These are phyloP conservation scores for Verticillium isaacii DNA, from an alignment of 2,329 filamentous ascomycete species.

Conservation along the genomic window DNA sequence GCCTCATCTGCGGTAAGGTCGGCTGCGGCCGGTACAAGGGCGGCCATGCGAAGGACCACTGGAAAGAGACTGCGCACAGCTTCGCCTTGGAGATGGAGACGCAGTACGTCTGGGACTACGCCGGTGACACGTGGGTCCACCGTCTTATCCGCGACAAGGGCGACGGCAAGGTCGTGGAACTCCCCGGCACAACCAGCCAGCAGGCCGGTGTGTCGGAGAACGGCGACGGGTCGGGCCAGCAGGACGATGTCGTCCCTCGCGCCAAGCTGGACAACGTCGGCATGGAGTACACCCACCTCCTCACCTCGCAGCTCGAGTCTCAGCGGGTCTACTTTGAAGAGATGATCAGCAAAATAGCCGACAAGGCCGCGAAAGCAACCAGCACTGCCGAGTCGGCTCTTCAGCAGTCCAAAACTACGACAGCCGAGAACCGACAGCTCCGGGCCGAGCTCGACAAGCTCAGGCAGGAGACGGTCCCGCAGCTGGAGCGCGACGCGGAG, in stretches of 20 bases:
- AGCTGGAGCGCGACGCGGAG: constrained; percentile 67
- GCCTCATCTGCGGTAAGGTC: constrained; percentile 85
- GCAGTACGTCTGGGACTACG: constrained; percentile 97
- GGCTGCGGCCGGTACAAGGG: constrained; percentile 93
- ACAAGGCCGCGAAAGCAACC: constrained; percentile 77
- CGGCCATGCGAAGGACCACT: constrained; percentile 90
- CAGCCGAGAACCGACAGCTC: constrained; percentile 38
- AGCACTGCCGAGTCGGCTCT: constrained; percentile 61
- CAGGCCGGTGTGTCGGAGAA: not conserved
- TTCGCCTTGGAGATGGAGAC: constrained; percentile 91
- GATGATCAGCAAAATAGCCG: constrained; percentile 79
- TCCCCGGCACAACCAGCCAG: constrained; percentile 54
- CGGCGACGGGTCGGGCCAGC: constrained; percentile 18
- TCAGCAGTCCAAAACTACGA: constrained; percentile 36
- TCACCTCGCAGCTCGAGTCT: constrained; percentile 88
- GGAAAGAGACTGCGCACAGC: constrained; percentile 82
- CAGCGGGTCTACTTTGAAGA: constrained; percentile 94
- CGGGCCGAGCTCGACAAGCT: constrained; percentile 45
- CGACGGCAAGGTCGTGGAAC: constrained; percentile 85
- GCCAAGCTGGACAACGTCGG: constrained; percentile 72
- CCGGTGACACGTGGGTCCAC: constrained; percentile 92
- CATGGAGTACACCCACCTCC: constrained; percentile 88
- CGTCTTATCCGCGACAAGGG: constrained; percentile 90
- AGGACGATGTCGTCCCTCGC: constrained; percentile 64
- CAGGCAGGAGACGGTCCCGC: constrained; percentile 52